Evolutionary conservation across 768 basidiomycete species (phyloP), one percentile per base, ranked within the genome.

Genomic region (Mycena filopes): DNA sequence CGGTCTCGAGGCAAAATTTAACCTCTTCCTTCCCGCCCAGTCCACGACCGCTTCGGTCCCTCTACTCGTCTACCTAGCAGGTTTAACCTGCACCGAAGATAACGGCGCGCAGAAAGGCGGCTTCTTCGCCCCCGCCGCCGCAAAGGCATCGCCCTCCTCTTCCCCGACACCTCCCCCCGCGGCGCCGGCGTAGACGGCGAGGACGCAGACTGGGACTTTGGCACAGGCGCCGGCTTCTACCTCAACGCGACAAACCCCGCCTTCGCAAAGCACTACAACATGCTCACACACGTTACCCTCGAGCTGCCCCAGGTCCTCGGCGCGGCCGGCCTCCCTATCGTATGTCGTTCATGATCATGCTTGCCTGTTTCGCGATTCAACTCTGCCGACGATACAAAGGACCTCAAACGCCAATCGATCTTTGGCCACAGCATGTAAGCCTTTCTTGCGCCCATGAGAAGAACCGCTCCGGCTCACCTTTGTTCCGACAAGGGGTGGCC

Each of bases 221-320:
- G 96, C 42, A 90, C 89, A 28, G 95, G 96, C 79, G 98, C 98
- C 47, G 97, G 98, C 38, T 99, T 99, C 81, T 99, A 99, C 78
- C 76, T 99, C 70, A 89, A 98, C 74, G 97, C 97, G 4, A 98
- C 95, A 2, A 84, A 87, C 63, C 83, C 87, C 8, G 87, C 87
- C 73, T 94, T 86, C 74, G 77, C 88, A 26, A 87, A 85, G 71
- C 81, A 93, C 75, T 96, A 96, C 76, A 92, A 92, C 76, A 98
- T 98, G 96, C 86, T 91, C 60, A 90, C 89, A 16, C 89, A 94
- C 73, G 81, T 99, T 69, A 90, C 91, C 13, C 73, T 87, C 46
- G 98, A 99, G 81, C 81, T 99, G 38, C 96, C 97, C 12, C 79
- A 86, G 70, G 86, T 94, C 26, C 83, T 99, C 60, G 84, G 87